Conservation (phyloP, 129 eudicot genomes). For the Calendula officinalis region DNA sequence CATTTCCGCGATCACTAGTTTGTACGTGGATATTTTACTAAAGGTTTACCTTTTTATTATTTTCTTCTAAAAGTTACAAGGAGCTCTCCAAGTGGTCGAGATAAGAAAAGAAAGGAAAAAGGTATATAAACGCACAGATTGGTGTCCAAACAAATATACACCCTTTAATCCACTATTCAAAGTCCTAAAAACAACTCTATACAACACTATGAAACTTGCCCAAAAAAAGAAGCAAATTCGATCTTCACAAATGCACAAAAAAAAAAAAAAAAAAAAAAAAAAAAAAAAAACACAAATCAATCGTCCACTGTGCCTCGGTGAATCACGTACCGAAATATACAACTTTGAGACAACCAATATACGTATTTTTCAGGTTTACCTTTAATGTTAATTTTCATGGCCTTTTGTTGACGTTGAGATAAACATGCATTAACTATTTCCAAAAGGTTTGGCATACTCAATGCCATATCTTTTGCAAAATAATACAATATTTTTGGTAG, state of each 20-base stretch:
- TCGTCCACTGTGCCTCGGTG: constrained; percentile 51
- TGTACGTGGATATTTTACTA: too few relatives aligned
- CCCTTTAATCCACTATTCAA: constrained; percentile 22
- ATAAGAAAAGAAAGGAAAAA: background rate
- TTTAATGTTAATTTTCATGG: constrained; percentile 38
- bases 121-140: background rate
- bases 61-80: too few relatives aligned
- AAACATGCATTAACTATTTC: constrained; percentile 53
- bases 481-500: constrained; percentile 64
- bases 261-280: background rate
- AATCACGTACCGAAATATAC: constrained; percentile 68
- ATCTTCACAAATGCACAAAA: constrained; percentile 36
- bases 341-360: constrained; percentile 65
- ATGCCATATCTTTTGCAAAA: constrained; percentile 72
- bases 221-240: constrained; percentile 9
- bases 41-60: too few relatives aligned
- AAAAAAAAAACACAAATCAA: constrained; percentile 24
- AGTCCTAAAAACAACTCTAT: constrained; percentile 27
- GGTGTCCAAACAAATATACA: constrained; percentile 13
- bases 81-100: too few relatives aligned
- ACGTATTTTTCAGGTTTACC: constrained; percentile 52
- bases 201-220: constrained; percentile 34
- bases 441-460: constrained; percentile 48
- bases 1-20: too few relatives aligned
- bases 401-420: constrained; percentile 53